Evolutionary conservation across 2,329 filamentous ascomycete genomes (phyloP), one percentile per base, ranked within the genome.

Genomic region (Metarhizium album): DNA sequence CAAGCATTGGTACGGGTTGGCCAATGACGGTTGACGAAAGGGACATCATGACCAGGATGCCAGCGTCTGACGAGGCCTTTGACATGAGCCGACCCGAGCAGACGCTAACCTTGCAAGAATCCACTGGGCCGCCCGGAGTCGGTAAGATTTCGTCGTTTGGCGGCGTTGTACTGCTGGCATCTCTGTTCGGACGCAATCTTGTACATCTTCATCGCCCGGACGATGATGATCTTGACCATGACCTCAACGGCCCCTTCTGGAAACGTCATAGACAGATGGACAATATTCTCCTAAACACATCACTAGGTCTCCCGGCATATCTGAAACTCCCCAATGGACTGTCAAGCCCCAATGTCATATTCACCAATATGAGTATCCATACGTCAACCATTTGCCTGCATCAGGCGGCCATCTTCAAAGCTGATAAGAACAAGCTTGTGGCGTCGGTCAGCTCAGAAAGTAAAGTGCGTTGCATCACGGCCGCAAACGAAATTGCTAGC

Each of bases 311-410:
- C n/a, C 91, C 93, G 0, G 76, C 80, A 33, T 77, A 86, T 56
- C 75, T 97, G 31, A 88, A 91, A 58, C 73, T 97, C 31, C 90
- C 93, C 0, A 70, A 72, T 16, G 89, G 88, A 0, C 70, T 95
- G 33, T 71, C 75, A 16, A 86, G 90, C 60, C 79, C 90, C 3
- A 97, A 96, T 56, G 82, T 91, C 49, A 82, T 97, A 4, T 97
- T 96, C 64, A 82, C 87, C 52, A 97, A 97, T 61, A 95, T 98
- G 89, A 90, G 87, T 63, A 89, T 98, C 31, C 90, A 97, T 64
- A 95, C 93, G 0, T 95, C 90, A 1, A 90, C 89, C 1, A 97
- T 98, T 49, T 97, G 91, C 65, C 73, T 98, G n/a, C 93, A 98
- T 62, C 93, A 98, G 70, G 93, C 91, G 2, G 93, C 93, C 24